Evolutionary conservation across 805 yeast species (phyloP), one percentile per base, ranked within the genome.

Genomic region (Torulaspora delbrueckii): DNA sequence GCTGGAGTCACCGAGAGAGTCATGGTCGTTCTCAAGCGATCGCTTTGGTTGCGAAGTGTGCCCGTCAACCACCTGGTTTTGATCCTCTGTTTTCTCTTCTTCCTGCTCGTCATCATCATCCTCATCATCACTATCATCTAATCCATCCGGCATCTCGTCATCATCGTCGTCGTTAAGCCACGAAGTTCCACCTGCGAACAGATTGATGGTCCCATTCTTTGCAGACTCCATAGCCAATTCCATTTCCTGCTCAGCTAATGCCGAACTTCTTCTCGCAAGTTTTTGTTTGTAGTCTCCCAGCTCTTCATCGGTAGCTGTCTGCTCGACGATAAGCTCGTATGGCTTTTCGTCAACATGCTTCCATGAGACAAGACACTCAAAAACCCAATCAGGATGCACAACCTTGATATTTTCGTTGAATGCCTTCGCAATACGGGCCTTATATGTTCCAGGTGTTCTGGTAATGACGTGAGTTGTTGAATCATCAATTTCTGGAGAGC

Each of bases 381-480:
- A 90, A 2, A 91, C 67, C 99, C 99, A 91, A 57, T 86, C 93
- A 2, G 95, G 90, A 57, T 82, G 83, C 14, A 91, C 96, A n/a
- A 91, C 76, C 55, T 83, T 80, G 28, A 84, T 83, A 14, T 70
- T 62, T 1, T 82, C 81, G 33, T 79, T 69, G n/a, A 74, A 67
- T 0, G 82, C 70, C 58, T 76, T 78, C 0, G 96, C 97, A 26
- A 84, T 75, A 37, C 90, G 75, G 8, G 90, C 96, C 62, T 91
- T 91, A 57, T 79, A 77, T 0, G 99, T 93, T 14, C 82, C 81
- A 1, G 89, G 80, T 42, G 82, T 82, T 48, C 82, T 77, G 34
- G 96, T 86, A 13, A 91, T 82, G 2, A 91, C 85, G 65, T 91
- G 99, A 0, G 98, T 93, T 2, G 95, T 90, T 1, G 77, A 70